These are phyloP conservation scores for Hygrophila difformis DNA, from an alignment of 257 asterid genomes.

Conservation along the genomic window DNA sequence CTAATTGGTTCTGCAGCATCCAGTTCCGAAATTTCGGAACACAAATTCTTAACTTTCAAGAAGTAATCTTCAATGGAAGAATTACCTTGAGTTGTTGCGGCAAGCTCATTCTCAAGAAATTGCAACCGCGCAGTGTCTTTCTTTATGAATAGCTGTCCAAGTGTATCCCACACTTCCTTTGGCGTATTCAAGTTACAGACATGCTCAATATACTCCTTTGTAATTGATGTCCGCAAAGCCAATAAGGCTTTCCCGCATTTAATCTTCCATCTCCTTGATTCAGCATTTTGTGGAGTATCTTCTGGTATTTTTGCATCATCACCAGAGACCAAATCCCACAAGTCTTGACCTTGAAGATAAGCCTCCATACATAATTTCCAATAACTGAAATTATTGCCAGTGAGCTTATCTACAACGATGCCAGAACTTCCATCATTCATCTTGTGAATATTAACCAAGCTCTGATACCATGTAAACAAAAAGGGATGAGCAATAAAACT, in stretches of 20 bases:
- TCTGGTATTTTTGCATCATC: background rate
- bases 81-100: constrained; percentile 4
- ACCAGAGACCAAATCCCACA: constrained; percentile 10
- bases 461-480: no score
- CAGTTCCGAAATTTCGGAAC: constrained; percentile 15
- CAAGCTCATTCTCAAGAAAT: constrained; percentile 12
- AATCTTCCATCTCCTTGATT: constrained; percentile 15
- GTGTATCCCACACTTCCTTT: constrained; percentile 17
- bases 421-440: constrained; percentile 2
- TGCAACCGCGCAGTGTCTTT: constrained; percentile 9
- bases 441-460: background rate
- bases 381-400: constrained; percentile 2
- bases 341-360: constrained; percentile 5
- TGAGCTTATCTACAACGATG: background rate
- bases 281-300: constrained; percentile 10
- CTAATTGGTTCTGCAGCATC: background rate
- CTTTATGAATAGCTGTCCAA: constrained; percentile 6
- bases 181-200: constrained; percentile 10
- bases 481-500: no score
- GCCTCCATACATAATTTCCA: constrained; percentile 11
- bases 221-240: constrained; percentile 12
- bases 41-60: constrained; percentile 5
- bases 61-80: constrained; percentile 14
- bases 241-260: constrained; percentile 15
- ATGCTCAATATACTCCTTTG: constrained; percentile 10